These are phyloP conservation scores for Myriangium duriaei DNA, from an alignment of 2,329 filamentous ascomycete genomes.

Conservation along the genomic window DNA sequence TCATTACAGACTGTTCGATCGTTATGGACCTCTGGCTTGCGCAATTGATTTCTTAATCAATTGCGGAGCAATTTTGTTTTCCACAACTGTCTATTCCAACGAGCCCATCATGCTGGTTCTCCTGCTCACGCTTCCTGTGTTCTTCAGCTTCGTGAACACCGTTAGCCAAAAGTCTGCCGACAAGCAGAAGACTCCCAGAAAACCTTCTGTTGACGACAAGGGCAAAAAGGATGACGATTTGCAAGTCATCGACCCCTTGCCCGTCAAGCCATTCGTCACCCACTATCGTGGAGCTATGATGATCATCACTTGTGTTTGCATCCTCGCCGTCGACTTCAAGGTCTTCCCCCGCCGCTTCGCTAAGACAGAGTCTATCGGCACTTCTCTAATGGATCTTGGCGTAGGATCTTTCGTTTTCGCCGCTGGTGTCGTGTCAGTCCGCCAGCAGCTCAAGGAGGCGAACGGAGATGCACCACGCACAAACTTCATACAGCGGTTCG, in stretches of 20 bases:
- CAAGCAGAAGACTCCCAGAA: slow-evolving; percentile 18
- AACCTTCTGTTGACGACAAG: slow-evolving; percentile 13
- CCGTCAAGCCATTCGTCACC: slow-evolving; percentile 84
- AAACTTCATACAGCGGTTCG: slow-evolving; percentile 46
- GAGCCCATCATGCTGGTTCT: slow-evolving; percentile 64
- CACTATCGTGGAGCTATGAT: slow-evolving; percentile 87
- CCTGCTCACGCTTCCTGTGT: slow-evolving; percentile 46
- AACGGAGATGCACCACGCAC: slow-evolving; percentile 25
- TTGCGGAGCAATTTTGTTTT: slow-evolving; percentile 67
- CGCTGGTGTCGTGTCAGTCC: slow-evolving; percentile 77
- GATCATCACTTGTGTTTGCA: slow-evolving; percentile 76
- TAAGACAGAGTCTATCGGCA: slow-evolving; percentile 98
- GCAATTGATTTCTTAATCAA: slow-evolving; percentile 80
- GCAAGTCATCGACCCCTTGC: slow-evolving; percentile 41
- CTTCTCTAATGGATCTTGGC: slow-evolving; percentile 95
- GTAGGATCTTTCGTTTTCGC: slow-evolving; percentile 97
- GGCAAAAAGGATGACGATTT: slow-evolving; percentile 15
- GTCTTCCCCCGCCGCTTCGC: slow-evolving; percentile 90
- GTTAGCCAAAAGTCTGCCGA: slow-evolving; percentile 31
- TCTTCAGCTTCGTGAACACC: slow-evolving; percentile 35
- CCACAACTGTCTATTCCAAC: slow-evolving; percentile 72
- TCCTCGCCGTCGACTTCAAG: slow-evolving; percentile 91
- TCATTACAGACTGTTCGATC: slow-evolving; percentile 70
- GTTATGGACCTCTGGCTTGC: slow-evolving; percentile 55
- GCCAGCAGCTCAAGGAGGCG: slow-evolving; percentile 59